These are phyloP conservation scores for Bothriochloa decipiens DNA, from an alignment of 176 grass and related monocot genomes.

Conservation along the genomic window DNA sequence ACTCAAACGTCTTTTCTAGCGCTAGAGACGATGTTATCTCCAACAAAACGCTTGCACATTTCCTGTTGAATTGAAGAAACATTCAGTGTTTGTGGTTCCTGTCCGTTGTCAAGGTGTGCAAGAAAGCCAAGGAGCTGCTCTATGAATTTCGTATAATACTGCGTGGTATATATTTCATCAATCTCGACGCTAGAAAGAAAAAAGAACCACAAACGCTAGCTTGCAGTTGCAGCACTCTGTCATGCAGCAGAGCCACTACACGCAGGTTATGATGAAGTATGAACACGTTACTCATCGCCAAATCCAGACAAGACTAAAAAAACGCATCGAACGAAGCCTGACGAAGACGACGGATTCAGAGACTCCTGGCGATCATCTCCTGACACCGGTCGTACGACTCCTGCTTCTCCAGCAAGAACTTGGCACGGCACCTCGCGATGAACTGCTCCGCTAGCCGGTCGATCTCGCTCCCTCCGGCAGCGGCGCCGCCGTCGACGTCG, in stretches of 20 bases:
- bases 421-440: conserved; percentile 78
- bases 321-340: not conserved
- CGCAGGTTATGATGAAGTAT: not conserved
- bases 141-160: not conserved
- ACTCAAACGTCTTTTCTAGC: too few species aligned
- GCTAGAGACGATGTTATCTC: too few species aligned
- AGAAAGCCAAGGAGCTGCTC: not conserved
- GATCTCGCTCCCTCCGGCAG: conserved; percentile 56
- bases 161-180: not conserved
- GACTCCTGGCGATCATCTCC: conserved; percentile 76
- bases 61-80: too few species aligned
- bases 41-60: too few species aligned
- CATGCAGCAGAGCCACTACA: too few species aligned
- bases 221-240: not conserved
- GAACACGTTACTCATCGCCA: too few species aligned
- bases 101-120: too few species aligned
- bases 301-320: not conserved
- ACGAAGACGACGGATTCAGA: conserved; percentile 30
- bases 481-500: not conserved
- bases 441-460: conserved; percentile 81
- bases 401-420: conserved; percentile 88
- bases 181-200: not conserved
- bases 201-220: not conserved
- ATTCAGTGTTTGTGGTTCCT: too few species aligned
- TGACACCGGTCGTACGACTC: conserved; percentile 79